Conservation (phyloP, 306 rosid species). For the Vigna angularis region DNA sequence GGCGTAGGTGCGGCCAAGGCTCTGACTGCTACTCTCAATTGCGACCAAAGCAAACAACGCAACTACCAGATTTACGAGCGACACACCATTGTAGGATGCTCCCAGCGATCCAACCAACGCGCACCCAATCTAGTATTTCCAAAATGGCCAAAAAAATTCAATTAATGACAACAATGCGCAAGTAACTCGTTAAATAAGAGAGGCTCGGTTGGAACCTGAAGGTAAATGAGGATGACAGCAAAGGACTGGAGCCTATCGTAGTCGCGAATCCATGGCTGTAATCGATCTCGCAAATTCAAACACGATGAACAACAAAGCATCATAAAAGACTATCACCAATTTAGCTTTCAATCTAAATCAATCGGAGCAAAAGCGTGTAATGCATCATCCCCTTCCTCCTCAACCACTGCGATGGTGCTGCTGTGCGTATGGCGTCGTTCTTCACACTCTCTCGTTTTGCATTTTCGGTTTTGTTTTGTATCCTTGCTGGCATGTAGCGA, state of each 20-base stretch:
- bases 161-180: not conserved
- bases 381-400: not conserved
- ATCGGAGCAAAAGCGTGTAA: constrained; percentile 16
- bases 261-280: constrained; percentile 88
- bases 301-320: constrained; percentile 73
- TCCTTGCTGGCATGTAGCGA: not conserved
- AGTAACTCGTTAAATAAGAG: too few species aligned
- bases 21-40: constrained; percentile 95
- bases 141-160: not conserved
- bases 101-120: constrained; percentile 93
- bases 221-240: constrained; percentile 81
- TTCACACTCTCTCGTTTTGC: not conserved
- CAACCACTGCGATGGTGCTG: not conserved
- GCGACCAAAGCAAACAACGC: constrained; percentile 94
- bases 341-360: constrained; percentile 6
- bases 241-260: constrained; percentile 84
- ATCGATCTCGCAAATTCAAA: constrained; percentile 63
- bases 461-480: not conserved
- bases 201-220: constrained; percentile 60
- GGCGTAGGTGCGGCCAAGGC: constrained; percentile 94
- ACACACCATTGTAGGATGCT: constrained; percentile 86
- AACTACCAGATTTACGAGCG: constrained; percentile 75
- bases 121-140: constrained; percentile 72
- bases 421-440: not conserved
- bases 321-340: constrained; percentile 44